Base-by-base conservation (phyloP, 2,329 filamentous ascomycete genomes). In the Stagonosporopsis rhizophila region DNA sequence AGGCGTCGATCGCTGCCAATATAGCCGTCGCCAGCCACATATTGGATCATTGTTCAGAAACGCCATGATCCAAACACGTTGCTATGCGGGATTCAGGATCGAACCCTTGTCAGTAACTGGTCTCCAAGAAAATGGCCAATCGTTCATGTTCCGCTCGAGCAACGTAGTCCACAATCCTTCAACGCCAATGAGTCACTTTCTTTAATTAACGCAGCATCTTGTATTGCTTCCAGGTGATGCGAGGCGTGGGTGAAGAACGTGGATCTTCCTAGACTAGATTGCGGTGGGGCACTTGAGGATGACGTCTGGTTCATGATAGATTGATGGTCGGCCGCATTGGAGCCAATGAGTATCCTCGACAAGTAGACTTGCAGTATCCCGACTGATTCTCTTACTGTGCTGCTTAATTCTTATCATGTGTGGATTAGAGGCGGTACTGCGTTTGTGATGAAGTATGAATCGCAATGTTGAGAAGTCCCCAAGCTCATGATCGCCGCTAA, bases 401-500 rank as follows among this genome's bases (percentile, higher is more conserved):
- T 12, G 28, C 4, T 30, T 14, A 4, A 11, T 3, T 30, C 28
- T 11, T 30, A 30, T 30, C 28, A 11, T 30, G 3, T 30, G 6
- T 30, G 28, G 12, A 11, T 4, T 6, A 14, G n/a, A n/a, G 4
- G 4, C 14, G 4, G 14, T n/a, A n/a, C 8, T n/a, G 30, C 30
- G 30, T 32, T 32, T n/a, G 15, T 4, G 14, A n/a, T 6, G 4
- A 11, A 4, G 28, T 4, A n/a, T 32, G 30, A 15, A 15, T 32
- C 14, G 17, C n/a, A n/a, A n/a, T n/a, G n/a, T 32, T 34, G 28
- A 19, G 14, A 11, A 12, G 9, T 35, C 44, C n/a, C 35, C 25
- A 28, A 42, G 27, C 35, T 34, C 27, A 39, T 35, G 53, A 56
- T 52, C 53, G 53, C 20, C 47, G 39, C 50, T 52, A 49, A 19